Evolutionary conservation across 1,284 basidiomycete genomes (phyloP), one percentile per base, ranked within the genome.

Genomic region (Ceratobasidium sp.): DNA sequence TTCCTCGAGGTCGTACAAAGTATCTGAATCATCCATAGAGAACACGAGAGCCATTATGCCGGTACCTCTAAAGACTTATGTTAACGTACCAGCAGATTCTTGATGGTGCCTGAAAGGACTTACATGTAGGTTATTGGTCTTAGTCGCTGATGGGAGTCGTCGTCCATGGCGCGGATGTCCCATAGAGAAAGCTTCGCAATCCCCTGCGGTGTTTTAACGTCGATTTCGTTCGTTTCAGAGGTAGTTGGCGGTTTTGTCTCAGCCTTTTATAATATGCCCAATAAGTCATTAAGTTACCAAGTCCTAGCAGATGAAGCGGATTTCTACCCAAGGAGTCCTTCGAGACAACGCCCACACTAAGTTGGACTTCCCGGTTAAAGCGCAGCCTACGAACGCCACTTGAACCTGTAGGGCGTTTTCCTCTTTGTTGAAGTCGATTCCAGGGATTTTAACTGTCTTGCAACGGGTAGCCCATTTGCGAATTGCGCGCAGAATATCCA

Each of bases 1-100:
- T 20, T 64, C 20, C n/a, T 74, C 48, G n/a, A 74, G 28, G 38
- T 44, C 52, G 42, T 10, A 7, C 5, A 74, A n/a, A 40, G 48
- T 65, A 13, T 38, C 61, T 33, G 59, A 56, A 38, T 54, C 28
- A 38, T 74, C 71, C 15, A 74, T 44, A 4, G 61, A 26, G 28
- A 74, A 74, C 3, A 52, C 48, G 20, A 74, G 52, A 10, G 59
- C 59, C 12, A 74, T 52, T 26, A 74, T 74, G 26, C 42, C 57
- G 2, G 71, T 54, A n/a, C 13, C 71, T 7, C 71, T 74, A 46
- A 15, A 42, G 9, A 7, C 13, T 13, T 9, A 28, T 46, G 23
- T 20, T 6, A 23, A 38, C 23, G 2, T 13, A 28, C n/a, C 23
- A 42, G 7, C 0, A 71, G 13, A 23, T 17, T 2, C 17, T 4